Base-by-base conservation (phyloP, 768 basidiomycete genomes). In the Mycena crocata region DNA sequence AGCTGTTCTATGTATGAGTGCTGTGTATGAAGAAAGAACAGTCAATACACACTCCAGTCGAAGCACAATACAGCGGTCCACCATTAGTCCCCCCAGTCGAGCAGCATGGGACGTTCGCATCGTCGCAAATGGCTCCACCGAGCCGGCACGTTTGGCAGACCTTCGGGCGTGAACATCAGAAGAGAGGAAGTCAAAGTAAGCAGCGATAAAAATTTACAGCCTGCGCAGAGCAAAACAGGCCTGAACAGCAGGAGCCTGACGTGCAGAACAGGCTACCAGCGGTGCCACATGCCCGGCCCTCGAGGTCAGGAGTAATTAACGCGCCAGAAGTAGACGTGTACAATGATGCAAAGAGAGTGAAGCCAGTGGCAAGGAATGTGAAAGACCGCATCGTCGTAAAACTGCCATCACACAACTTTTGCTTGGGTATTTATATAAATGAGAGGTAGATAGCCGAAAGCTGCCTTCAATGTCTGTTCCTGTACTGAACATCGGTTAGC, bases 211-310 rank as follows among this genome's bases (percentile, higher is more conserved):
- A 48, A n/a, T 45, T 58, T 48, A 30, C 45, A 48, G 14, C 15
- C 32, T 58, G 45, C 15, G 57, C 57, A 13, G 57, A 46, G 14
- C 57, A 58, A 48, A 6, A 58, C 6, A 58, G 45, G 44, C 32
- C 45, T n/a, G 57, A 14, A 45, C 57, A 58, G 45, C 57, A 58
- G 14, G 57, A 58, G 57, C 44, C 57, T 32, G 57, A 32, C 35
- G 57, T 58, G 21, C 57, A 58, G n/a, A 58, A 19, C 19, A 58
- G n/a, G 26, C 57, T 58, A 13, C 57, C 57, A 37, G 32, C n/a
- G 15, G 19, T 21, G 26, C 57, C 57, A 19, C 57, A 58, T 58
- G 57, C 44, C 7, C 57, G 57, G 32, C 44, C 28, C 17, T 19
- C 48, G 26, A 57, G 32, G 42, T 46, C 40, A 23, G 56, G 44